Conservation (phyloP, 768 basidiomycete species). For the Suillus weaverae region DNA sequence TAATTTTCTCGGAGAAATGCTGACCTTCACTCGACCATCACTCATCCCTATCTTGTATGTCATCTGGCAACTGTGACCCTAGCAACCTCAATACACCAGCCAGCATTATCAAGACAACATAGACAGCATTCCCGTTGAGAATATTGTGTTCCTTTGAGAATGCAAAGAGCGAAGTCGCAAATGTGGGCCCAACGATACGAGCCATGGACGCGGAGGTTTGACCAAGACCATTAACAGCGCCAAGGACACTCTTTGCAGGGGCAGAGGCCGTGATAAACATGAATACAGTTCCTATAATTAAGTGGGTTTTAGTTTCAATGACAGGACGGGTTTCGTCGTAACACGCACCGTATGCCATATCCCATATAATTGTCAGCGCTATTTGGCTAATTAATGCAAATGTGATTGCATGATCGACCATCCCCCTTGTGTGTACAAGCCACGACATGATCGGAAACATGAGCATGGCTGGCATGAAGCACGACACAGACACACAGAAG, state of each 20-base stretch:
- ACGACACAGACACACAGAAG: constrained; percentile 20
- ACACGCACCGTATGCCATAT: too few species aligned
- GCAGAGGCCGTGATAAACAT: constrained; percentile 32
- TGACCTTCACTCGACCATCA: constrained; percentile 6
- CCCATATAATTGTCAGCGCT: too few species aligned
- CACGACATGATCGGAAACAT: constrained; percentile 24
- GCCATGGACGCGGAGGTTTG: constrained; percentile 52
- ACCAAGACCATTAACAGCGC: constrained; percentile 53
- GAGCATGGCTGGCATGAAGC: constrained; percentile 21
- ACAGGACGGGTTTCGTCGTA: background rate
- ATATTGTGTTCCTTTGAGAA: constrained; percentile 45
- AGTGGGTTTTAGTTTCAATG: background rate
- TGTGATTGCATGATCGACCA: constrained; percentile 47
- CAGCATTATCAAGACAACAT: constrained; percentile 38
- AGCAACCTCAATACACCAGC: constrained; percentile 39
- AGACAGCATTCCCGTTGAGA: constrained; percentile 48
- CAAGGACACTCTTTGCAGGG: constrained; percentile 39
- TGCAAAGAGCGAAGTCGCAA: constrained; percentile 59
- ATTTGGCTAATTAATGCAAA: constrained; percentile 43
- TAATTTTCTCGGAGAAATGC: background rate
- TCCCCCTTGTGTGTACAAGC: constrained; percentile 40
- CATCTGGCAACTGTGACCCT: constrained; percentile 39
- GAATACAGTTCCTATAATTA: constrained; percentile 20
- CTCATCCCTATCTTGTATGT: constrained; percentile 37
- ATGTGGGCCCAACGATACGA: constrained; percentile 52